phyloP scores from a whole-genome alignment of 768 basidiomycete species.

The Leccinum subgranulosum region DNA sequence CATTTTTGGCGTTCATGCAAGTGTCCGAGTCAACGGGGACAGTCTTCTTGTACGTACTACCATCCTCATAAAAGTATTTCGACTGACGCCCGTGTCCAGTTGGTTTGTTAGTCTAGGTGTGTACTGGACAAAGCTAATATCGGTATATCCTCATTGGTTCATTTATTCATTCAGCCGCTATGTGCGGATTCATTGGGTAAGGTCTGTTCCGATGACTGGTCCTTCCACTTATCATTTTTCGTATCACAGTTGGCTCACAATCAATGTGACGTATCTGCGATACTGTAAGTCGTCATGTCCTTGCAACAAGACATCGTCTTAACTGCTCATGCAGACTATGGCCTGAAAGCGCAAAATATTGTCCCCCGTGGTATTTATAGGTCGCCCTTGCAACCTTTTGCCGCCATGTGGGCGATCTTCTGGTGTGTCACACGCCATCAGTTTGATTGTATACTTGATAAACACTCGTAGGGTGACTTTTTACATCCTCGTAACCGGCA shows the following conservation, averaged over 20 bases:
- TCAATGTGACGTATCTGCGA: conserved; percentile 70
- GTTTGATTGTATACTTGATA: conserved; percentile 1
- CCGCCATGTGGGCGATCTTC: conserved; percentile 69
- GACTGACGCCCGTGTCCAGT: conserved; percentile 31
- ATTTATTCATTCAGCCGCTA: conserved; percentile 35
- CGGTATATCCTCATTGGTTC: neutral
- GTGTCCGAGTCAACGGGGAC: conserved; percentile 50
- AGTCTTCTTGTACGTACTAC: conserved; percentile 21
- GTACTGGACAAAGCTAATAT: conserved; percentile 4
- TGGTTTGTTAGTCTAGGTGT: conserved; percentile 67
- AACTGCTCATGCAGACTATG: conserved; percentile 6
- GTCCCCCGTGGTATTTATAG: conserved; percentile 62
- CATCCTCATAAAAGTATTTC: conserved; percentile 7
- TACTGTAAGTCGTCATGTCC: conserved; percentile 48
- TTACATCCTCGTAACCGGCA: conserved; percentile 57
- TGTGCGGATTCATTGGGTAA: conserved; percentile 56
- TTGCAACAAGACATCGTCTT: conserved; percentile 33
- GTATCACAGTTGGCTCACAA: conserved; percentile 53
- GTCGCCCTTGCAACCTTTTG: conserved; percentile 60
- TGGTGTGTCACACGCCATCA: conserved; percentile 46
- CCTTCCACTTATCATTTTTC: conserved; percentile 40
- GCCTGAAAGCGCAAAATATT: conserved; percentile 39
- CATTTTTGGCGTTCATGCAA: conserved; percentile 61
- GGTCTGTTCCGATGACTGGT: conserved; percentile 4
- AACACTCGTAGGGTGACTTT: conserved; percentile 28